Base-by-base conservation (phyloP, 202 grass and related monocot genomes). In the Elaeis oleifera region DNA sequence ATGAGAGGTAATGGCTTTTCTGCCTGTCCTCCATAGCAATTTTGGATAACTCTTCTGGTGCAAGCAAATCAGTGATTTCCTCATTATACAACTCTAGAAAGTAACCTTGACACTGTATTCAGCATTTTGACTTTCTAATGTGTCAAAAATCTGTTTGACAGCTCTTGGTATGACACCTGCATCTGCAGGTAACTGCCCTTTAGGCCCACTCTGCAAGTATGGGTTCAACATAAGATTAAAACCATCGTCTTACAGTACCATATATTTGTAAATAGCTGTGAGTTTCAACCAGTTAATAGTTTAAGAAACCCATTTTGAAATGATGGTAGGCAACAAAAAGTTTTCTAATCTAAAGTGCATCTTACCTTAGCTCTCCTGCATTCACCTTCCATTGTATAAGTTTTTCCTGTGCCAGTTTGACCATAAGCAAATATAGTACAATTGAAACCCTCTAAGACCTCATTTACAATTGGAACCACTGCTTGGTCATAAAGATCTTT, bases 51-150 rank as follows among this genome's bases (percentile, higher is more conserved):
- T 99, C 94, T 65, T 99, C 94, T 11, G 88, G 94, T 27, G 88
- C 94, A 59, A 99, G 77, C 63, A 99, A 84, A 76, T 99, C 94
- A 0, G 94, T 99, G 17, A 97, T 97, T 68, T 97, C 94, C 65
- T 97, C 94, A 54, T 97, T 97, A 65, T 97, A 97, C 54, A 97
- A 76, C 76, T 99, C 94, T 21, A 99, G 58, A 53, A 99, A 1
- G 94, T 99, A 48, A 99, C 94, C 76, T 99, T 99, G 2, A 99
- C 88, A 71, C 94, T 99, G 78, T 99, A 99, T 65, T 99, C 94
- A 3, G 88, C 86, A 54, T 99, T 92, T 74, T 99, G 94, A 21
- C 79, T 75, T 76, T 99, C 94, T 64, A 99, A 44, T 52, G 88
- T 76, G 50, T 99, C 94, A 64, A 99, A 99, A 44, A 99, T 99